Base-by-base conservation (phyloP, 495 filamentous ascomycete species). In the Tuber borchii region DNA sequence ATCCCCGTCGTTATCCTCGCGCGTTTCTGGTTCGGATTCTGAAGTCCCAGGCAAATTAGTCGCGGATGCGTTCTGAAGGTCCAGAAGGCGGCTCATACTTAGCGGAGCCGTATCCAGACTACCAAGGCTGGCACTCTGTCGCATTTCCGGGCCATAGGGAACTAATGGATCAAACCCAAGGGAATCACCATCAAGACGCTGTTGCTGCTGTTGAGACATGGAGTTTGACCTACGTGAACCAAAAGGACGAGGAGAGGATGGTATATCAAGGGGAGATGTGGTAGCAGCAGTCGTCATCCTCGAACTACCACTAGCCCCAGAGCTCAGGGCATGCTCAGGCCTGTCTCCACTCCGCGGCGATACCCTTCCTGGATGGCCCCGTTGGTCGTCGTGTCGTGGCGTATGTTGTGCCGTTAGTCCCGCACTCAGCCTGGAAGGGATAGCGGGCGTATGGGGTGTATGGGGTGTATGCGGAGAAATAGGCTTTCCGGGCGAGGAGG, bases 381-480 rank as follows among this genome's bases (percentile, higher is more conserved):
- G 83, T 65, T 48, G 78, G 44, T 71, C 74, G 37, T 79, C 76
- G 20, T 77, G 79, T 37, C 73, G 74, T 26, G 80, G 69, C 19
- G 75, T 73, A 74, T 82, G 73, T 69, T 76, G 80, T 44, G 80
- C 81, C 20, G 81, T 82, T 20, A 73, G 80, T 39, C 76, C 78
- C 78, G 93, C 93, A 82, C 93, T 96, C 69, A 98, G 84, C n/a
- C 95, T 89, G 31, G 93, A 97, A 46, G 94, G 93, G 69, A 97
- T 92, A 26, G 94, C 93, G 7, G 95, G 94, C 8, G 93, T 97
- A 80, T 97, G 95, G 14, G 95, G 94, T 0, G 94, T 97, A 83
- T 97, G 95, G 14, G 95, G 95, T 0, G 94, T 97, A 83, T 97
- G 94, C 17, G 94, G 94, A 2, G 93, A 97, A 70, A 97, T 87